Conservation (phyloP, 306 rosid species). For the Rosa chinensis region DNA sequence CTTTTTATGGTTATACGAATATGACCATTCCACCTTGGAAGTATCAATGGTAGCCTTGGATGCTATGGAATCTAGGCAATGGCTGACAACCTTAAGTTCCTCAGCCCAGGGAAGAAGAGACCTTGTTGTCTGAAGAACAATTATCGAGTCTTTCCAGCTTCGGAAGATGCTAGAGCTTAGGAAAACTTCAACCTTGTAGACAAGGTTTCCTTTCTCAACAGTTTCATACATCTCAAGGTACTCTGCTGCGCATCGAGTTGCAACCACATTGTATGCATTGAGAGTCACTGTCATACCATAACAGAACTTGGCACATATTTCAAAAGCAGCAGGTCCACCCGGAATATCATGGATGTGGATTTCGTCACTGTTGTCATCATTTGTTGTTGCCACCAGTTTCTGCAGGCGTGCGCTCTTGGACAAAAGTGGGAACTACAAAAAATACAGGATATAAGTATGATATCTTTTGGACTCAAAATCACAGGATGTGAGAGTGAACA, state of each 20-base stretch:
- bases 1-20: conserved; percentile 79
- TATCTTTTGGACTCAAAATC: not conserved
- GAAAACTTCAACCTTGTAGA: conserved; percentile 93
- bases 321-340: conserved; percentile 93
- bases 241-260: conserved; percentile 90
- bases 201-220: conserved; percentile 83
- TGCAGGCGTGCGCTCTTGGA: conserved; percentile 85
- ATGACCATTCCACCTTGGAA: conserved; percentile 93
- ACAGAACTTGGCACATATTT: conserved; percentile 92
- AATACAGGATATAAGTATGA: conserved; percentile 9
- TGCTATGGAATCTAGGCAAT: conserved; percentile 84
- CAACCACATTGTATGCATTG: conserved; percentile 88
- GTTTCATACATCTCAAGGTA: conserved; percentile 92
- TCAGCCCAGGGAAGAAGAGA: conserved; percentile 91
- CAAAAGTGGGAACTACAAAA: conserved; percentile 80
- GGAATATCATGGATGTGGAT: conserved; percentile 76
- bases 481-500: not conserved
- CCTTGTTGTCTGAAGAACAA: conserved; percentile 84
- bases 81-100: conserved; percentile 80
- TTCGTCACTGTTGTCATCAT: conserved; percentile 62
- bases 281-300: conserved; percentile 91
- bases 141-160: conserved; percentile 94
- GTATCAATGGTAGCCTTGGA: conserved; percentile 83
- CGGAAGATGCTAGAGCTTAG: conserved; percentile 87
- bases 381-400: conserved; percentile 56